Conservation (phyloP, 305 asterid species). For the Plantago lanceolata region DNA sequence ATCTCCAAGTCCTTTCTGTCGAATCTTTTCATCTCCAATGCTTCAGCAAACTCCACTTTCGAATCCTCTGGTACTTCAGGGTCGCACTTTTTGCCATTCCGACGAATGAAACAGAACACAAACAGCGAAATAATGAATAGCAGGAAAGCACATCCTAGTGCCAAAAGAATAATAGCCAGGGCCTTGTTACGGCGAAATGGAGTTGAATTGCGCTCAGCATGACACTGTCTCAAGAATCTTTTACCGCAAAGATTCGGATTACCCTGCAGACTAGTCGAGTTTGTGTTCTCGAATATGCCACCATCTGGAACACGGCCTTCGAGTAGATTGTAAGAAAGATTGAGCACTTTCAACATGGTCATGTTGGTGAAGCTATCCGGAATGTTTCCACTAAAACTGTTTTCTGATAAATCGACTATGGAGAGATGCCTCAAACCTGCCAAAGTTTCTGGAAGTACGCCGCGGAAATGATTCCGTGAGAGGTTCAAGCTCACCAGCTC, state of each 20-base stretch:
- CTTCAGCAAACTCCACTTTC: slow-evolving; percentile 28
- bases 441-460: slow-evolving; percentile 44
- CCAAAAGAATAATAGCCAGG: slow-evolving; percentile 27
- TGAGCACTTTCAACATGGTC: slow-evolving; percentile 47
- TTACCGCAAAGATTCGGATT: slow-evolving; percentile 64
- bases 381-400: slow-evolving; percentile 56
- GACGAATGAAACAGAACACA: slow-evolving; percentile 20
- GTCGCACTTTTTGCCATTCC: slow-evolving; percentile 26
- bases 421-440: slow-evolving; percentile 36
- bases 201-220: slow-evolving; percentile 9
- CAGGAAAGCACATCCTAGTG: slow-evolving; percentile 31
- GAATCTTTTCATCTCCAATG: slow-evolving; percentile 46
- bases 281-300: slow-evolving; percentile 40
- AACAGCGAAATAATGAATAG: slow-evolving; percentile 33
- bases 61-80: slow-evolving; percentile 13
- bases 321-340: slow-evolving; percentile 69
- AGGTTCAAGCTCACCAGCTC: slow-evolving; percentile 52
- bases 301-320: slow-evolving; percentile 58
- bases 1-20: slow-evolving; percentile 38
- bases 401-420: slow-evolving; percentile 55
- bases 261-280: slow-evolving; percentile 37
- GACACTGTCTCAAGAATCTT: slow-evolving; percentile 33
- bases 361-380: slow-evolving; percentile 47
- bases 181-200: slow-evolving; percentile 30
- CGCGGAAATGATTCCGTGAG: slow-evolving; percentile 53